Evolutionary conservation across 768 basidiomycete species (phyloP), one percentile per base, ranked within the genome.

Genomic region (Mycena pura): DNA sequence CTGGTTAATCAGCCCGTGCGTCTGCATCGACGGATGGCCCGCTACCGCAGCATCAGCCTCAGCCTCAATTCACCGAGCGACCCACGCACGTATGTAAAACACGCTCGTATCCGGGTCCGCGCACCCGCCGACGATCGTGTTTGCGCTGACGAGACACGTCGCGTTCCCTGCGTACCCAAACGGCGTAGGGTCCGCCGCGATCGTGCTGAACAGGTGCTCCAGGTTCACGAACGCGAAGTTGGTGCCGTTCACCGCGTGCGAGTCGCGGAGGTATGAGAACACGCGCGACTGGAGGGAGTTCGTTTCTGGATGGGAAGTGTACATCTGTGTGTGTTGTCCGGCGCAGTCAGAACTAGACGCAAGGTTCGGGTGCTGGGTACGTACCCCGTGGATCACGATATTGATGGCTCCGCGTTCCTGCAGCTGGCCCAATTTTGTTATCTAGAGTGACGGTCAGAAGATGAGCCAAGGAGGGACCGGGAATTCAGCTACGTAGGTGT

Each of bases 221-320:
- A 74, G 68, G 47, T 76, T 70, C 13, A 75, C 72, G 43, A 71
- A 72, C 1, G 74, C 73, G 34, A 74, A 64, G 39, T 72, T 69
- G 5, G 74, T 75, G 27, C 70, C 70, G 57, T 76, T 76, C 10
- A 63, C 54, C 8, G 51, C 34, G 53, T 70, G 66, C 8, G 73
- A 65, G 25, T 69, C 62, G 4, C 59, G 61, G 22, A 76, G 58
- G 53, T 74, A 72, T 3, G 53, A 43, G 48, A 74, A 75, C 6
- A 76, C 46, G 36, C 64, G 55, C 28, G 68, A 66, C 53, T 76
- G 74, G 14, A 76, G 66, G 14, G 62, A 47, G 38, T 73, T 62
- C 4, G 67, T 74, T 25, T 73, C 69, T 8, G 69, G 46, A 51
- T 74, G 71, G 21, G 69, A 68, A 41, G 65, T 69, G 64, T 74